These are phyloP conservation scores for Mycena vitilis DNA, from an alignment of 768 basidiomycete genomes.

Conservation along the genomic window DNA sequence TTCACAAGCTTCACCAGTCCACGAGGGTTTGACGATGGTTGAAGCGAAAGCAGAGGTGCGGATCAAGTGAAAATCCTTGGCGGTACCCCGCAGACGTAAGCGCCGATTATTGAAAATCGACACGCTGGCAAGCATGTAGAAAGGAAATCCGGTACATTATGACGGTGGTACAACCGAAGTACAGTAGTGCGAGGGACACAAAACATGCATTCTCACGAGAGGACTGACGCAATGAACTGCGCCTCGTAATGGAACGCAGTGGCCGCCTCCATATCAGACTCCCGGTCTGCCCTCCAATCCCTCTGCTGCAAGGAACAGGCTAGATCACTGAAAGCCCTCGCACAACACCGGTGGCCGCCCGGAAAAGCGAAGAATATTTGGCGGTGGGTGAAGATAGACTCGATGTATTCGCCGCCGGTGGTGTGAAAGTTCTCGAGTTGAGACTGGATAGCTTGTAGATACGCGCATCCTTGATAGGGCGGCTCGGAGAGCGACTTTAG, in stretches of 20 bases:
- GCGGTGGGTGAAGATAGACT: constrained; percentile 82
- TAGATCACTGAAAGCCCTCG: constrained; percentile 72
- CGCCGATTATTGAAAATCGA: no score
- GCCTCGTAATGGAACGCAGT: constrained; percentile 78
- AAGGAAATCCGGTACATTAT: no score
- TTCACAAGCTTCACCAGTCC: no score
- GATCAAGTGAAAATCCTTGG: no score
- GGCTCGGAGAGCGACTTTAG: constrained; percentile 53
- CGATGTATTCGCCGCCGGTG: constrained; percentile 81
- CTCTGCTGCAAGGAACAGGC: constrained; percentile 72
- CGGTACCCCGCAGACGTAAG: no score
- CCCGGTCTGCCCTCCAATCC: constrained; percentile 77
- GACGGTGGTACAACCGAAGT: no score
- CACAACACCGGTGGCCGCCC: constrained; percentile 71
- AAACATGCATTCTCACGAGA: constrained; percentile 7
- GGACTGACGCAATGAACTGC: constrained; percentile 58
- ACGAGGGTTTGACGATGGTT: no score
- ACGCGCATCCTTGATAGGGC: constrained; percentile 65
- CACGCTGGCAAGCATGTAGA: no score
- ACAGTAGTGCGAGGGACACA: no score
- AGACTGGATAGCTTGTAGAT: constrained; percentile 68
- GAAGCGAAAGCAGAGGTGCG: no score
- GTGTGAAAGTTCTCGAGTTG: constrained; percentile 67
- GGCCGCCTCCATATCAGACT: constrained; percentile 77
- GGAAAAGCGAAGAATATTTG: constrained; percentile 74